Conservation (phyloP, 208 protist genomes). For the Wallacemonas sp. region DNA sequence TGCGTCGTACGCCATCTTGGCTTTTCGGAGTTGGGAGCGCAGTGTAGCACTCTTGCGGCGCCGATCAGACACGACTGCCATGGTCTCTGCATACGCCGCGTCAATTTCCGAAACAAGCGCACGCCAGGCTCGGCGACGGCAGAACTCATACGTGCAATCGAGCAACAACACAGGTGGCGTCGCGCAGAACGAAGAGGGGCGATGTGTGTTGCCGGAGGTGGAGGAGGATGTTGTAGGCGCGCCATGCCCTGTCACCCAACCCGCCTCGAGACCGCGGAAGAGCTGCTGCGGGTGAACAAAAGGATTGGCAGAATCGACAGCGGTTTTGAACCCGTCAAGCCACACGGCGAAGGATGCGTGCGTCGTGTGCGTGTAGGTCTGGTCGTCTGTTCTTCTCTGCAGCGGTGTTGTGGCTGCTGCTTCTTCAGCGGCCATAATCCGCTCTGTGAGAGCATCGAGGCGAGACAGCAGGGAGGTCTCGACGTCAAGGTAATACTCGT, state of each 20-base stretch:
- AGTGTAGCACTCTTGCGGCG: conserved; percentile 12
- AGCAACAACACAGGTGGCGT: conserved; percentile 26
- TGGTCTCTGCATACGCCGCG: not conserved
- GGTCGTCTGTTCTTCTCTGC: not conserved
- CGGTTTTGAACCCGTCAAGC: conserved; percentile 8
- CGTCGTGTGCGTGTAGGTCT: not conserved
- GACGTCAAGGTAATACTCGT: too few species aligned
- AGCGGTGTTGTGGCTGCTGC: not conserved
- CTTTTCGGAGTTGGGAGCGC: too few species aligned
- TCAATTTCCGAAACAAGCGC: conserved; percentile 14
- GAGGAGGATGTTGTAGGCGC: not conserved
- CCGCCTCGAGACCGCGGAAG: not conserved
- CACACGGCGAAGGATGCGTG: not conserved
- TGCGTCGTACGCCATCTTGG: too few species aligned
- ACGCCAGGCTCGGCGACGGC: conserved; percentile 8
- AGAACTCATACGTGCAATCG: conserved; percentile 23
- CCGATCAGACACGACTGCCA: not conserved
- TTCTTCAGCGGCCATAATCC: not conserved
- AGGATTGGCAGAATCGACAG: not conserved
- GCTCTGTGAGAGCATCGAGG: not conserved
- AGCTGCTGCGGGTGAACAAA: not conserved
- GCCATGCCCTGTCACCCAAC: not conserved
- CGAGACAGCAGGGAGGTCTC: not conserved
- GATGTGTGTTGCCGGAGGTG: not conserved
- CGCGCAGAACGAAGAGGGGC: not conserved